Evolutionary conservation across 2,329 filamentous ascomycete genomes (phyloP).

Genomic region (Aspergillus sp.): DNA sequence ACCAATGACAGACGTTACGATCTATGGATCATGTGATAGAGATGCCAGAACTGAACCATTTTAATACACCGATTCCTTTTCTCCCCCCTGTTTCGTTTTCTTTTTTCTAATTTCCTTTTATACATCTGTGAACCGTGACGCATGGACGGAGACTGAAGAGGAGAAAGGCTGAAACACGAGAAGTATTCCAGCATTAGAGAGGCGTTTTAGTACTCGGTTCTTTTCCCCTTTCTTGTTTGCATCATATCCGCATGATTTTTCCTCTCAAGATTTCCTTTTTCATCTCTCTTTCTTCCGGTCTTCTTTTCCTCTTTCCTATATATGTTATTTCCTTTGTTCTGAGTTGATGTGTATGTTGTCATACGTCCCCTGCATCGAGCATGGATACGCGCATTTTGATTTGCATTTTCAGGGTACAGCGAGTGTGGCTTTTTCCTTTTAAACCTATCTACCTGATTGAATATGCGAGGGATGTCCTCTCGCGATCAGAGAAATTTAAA

Average conservation of each 20-base stretch:
- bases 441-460: not conserved
- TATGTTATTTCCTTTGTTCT: slow-evolving; percentile 11
- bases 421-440: slow-evolving; percentile 14
- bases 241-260: slow-evolving; percentile 20
- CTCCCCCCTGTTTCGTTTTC: slow-evolving; percentile 7
- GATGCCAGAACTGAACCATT: slow-evolving; percentile 32
- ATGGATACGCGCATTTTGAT: slow-evolving; percentile 16
- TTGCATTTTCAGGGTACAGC: slow-evolving; percentile 27
- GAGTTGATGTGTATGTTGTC: slow-evolving; percentile 86
- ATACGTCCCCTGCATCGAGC: slow-evolving; percentile 39
- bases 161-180: slow-evolving; percentile 21
- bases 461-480: no score
- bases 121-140: slow-evolving; percentile 10
- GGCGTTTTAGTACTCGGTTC: slow-evolving; percentile 23
- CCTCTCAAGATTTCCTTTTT: slow-evolving; percentile 10
- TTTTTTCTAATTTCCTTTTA: slow-evolving; percentile 16
- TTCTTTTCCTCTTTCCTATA: slow-evolving; percentile 8
- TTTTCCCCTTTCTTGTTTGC: slow-evolving; percentile 12
- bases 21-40: slow-evolving; percentile 46
- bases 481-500: no score
- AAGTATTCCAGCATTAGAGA: slow-evolving; percentile 31
- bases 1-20: slow-evolving; percentile 44
- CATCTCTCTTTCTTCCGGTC: slow-evolving; percentile 2
- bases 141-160: slow-evolving; percentile 10
- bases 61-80: slow-evolving; percentile 18